Conservation (phyloP, 305 asterid genomes). For the Fraxinus platypoda region DNA sequence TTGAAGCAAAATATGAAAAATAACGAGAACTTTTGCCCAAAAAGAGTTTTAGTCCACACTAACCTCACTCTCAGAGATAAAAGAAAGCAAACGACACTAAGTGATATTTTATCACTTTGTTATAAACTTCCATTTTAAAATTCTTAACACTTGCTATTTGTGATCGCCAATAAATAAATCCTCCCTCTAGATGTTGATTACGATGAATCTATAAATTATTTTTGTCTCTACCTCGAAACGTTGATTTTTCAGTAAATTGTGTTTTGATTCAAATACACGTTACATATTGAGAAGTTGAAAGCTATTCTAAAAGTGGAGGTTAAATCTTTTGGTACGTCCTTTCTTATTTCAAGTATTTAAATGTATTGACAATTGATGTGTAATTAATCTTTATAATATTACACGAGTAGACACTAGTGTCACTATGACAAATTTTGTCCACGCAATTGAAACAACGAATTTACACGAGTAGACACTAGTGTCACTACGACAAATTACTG, state of each 20-base stretch:
- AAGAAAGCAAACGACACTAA: neutral
- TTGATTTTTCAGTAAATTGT: no score
- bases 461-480: no score
- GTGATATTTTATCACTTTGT: neutral
- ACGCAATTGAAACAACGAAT: no score
- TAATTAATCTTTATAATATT: no score
- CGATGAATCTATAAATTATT: neutral
- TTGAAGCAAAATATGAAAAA: no score
- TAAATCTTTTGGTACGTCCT: neutral
- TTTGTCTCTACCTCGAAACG: no score
- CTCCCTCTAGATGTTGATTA: neutral
- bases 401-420: neutral
- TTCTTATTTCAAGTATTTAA: neutral
- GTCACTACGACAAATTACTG: no score
- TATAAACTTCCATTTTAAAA: neutral
- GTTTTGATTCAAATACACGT: no score
- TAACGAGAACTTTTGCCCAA: no score
- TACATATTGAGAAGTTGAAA: neutral
- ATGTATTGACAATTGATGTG: neutral
- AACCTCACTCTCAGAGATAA: neutral
- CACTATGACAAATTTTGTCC: neutral
- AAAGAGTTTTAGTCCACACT: no score
- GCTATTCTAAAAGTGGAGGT: neutral
- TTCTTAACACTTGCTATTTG: neutral
- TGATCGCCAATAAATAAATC: neutral